Conservation (phyloP, 2,329 filamentous ascomycete genomes). For the Penicillium sp. region DNA sequence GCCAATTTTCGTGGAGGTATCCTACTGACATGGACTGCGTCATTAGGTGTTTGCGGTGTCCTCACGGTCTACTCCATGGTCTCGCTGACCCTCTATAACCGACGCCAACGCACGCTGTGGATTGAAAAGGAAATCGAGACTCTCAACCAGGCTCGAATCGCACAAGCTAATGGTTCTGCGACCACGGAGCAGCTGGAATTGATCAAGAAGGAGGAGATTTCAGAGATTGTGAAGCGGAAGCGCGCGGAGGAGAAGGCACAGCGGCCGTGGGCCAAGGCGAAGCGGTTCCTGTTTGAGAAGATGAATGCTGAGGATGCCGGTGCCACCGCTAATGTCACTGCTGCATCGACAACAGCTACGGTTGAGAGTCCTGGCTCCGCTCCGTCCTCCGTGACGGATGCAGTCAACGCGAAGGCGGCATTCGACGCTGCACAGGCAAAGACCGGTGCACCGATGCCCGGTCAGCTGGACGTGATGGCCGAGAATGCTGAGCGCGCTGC, state of each 20-base stretch:
- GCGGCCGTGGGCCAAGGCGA: constrained; percentile 38
- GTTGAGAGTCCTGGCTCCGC: constrained; percentile 5
- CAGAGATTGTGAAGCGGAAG: constrained; percentile 41
- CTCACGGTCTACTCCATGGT: constrained; percentile 63
- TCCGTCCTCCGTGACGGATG: constrained; percentile 34
- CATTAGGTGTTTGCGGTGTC: constrained; percentile 56
- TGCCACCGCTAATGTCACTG: constrained; percentile 8
- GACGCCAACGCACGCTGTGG: constrained; percentile 61
- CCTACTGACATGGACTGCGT: constrained; percentile 4
- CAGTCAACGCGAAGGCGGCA: constrained; percentile 38
- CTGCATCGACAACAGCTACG: constrained; percentile 6
- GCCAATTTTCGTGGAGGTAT: background rate
- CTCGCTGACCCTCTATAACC: constrained; percentile 66
- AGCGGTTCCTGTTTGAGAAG: constrained; percentile 40
- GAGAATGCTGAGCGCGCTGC: constrained; percentile 36
- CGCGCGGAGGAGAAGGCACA: constrained; percentile 41
- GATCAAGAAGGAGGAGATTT: constrained; percentile 46
- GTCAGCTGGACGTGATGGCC: constrained; percentile 36
- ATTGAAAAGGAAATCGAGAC: constrained; percentile 50
- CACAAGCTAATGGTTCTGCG: constrained; percentile 41
- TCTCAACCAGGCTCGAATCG: constrained; percentile 43
- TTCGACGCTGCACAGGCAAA: constrained; percentile 29
- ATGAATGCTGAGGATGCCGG: constrained; percentile 37
- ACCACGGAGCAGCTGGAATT: constrained; percentile 44
- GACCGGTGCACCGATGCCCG: constrained; percentile 17